phyloP scores from a whole-genome alignment of 78 protist species.

The Monocercomonoides exilis region DNA sequence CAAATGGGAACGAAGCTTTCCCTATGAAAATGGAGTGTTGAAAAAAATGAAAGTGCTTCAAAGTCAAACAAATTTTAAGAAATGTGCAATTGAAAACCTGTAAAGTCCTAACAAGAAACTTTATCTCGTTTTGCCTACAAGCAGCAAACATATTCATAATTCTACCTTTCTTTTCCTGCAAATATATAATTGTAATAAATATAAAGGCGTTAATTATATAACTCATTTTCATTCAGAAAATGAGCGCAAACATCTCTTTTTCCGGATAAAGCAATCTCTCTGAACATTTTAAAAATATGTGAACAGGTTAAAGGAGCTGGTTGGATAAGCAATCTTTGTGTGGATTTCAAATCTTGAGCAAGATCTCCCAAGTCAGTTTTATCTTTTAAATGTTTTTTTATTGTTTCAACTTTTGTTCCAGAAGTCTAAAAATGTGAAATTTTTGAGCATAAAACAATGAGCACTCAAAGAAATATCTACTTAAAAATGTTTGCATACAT shows the following conservation, averaged over 20 bases:
- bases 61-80: not conserved
- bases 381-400: no score
- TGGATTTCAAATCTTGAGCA: no score
- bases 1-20: constrained; percentile 88
- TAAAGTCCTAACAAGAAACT: constrained; percentile 31
- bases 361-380: no score
- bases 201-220: not conserved
- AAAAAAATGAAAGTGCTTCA: constrained; percentile 25
- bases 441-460: no score
- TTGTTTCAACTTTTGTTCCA: no score
- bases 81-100: no score
- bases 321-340: not conserved
- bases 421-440: no score
- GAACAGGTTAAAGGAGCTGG: not conserved
- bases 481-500: no score
- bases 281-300: not conserved
- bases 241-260: not conserved
- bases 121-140: constrained; percentile 54
- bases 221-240: not conserved
- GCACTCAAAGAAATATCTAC: no score
- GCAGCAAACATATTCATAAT: constrained; percentile 57
- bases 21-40: constrained; percentile 46
- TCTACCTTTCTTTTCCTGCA: constrained; percentile 37
- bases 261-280: not conserved
- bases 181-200: no score